A percentile compares a stretch with the other conserved stretches of the same genome.
Conservation (phyloP, 2,329 filamentous ascomycete genomes). For the Leptosphaerulina australis region DNA sequence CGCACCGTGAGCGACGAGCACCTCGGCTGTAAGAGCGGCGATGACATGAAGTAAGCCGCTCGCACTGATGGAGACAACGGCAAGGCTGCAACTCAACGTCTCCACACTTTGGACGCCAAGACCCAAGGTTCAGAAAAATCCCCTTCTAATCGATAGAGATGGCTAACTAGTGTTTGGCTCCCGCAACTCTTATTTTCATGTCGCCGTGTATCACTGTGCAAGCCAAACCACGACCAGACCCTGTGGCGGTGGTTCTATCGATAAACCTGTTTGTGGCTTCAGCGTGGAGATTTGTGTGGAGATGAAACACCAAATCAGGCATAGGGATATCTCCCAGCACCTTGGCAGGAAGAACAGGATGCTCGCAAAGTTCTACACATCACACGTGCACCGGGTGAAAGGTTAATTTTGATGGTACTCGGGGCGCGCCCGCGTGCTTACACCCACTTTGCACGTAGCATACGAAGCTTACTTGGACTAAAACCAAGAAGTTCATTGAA, state of each 20-base stretch:
- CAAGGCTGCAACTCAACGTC: constrained; percentile 11
- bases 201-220: neutral
- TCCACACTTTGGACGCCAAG: constrained; percentile 8
- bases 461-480: neutral
- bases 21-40: neutral
- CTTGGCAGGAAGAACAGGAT: constrained; percentile 4
- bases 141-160: constrained; percentile 8
- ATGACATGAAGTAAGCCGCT: constrained; percentile 5
- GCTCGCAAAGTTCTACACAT: neutral
- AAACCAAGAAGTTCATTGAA: neutral
- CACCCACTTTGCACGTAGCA: neutral
- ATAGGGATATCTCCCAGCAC: neutral
- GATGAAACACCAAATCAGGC: neutral
- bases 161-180: constrained; percentile 3
- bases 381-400: neutral
- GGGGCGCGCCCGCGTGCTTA: constrained; percentile 1
- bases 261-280: neutral
- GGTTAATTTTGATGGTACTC: neutral
- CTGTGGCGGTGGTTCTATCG: neutral
- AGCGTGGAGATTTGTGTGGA: constrained; percentile 9
- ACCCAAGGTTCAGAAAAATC: neutral
- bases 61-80: constrained; percentile 5
- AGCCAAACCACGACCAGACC: neutral
- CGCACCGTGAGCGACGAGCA: neutral
- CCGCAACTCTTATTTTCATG: neutral